A percentile compares a stretch with the other conserved stretches of the same genome.
Evolutionary conservation across 2,329 filamentous ascomycete genomes (phyloP).

Genomic region (Cordyceps farinosa): DNA sequence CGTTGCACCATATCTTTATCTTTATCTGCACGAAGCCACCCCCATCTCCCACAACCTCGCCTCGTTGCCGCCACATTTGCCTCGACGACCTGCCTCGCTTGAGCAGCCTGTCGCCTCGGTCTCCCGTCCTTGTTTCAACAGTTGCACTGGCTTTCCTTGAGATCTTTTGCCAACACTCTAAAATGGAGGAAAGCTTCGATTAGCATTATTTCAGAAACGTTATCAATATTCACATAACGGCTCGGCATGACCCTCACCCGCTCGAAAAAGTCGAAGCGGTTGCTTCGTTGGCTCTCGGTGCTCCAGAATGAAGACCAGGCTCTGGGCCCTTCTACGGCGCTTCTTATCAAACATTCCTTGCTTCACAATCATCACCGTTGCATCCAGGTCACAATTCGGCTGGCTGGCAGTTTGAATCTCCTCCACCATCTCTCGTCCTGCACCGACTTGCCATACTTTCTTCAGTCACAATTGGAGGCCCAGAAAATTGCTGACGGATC

Average conservation of each 20-base stretch:
- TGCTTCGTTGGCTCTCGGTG: conserved; percentile 31
- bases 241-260: conserved; percentile 27
- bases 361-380: conserved; percentile 30
- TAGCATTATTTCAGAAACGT: conserved; percentile 19
- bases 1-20: not conserved
- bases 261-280: conserved; percentile 33
- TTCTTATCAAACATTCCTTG: conserved; percentile 32
- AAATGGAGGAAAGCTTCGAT: conserved; percentile 17
- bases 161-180: conserved; percentile 10
- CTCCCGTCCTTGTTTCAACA: conserved; percentile 1
- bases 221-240: conserved; percentile 16
- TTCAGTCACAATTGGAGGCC: conserved; percentile 26
- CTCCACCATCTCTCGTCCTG: conserved; percentile 21
- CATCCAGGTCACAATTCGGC: conserved; percentile 29
- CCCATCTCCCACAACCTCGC: not conserved
- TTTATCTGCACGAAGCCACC: not conserved
- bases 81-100: conserved; percentile 8
- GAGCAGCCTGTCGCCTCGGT: not conserved
- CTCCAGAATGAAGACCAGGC: conserved; percentile 38
- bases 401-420: conserved; percentile 27
- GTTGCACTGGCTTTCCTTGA: conserved; percentile 4
- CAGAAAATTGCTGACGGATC: conserved; percentile 31
- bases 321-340: conserved; percentile 30
- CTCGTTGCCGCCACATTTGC: not conserved
- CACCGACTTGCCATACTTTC: conserved; percentile 25